Base-by-base conservation (phyloP, 352 stramenopile species). In the Thalassiosira mediterranea region DNA sequence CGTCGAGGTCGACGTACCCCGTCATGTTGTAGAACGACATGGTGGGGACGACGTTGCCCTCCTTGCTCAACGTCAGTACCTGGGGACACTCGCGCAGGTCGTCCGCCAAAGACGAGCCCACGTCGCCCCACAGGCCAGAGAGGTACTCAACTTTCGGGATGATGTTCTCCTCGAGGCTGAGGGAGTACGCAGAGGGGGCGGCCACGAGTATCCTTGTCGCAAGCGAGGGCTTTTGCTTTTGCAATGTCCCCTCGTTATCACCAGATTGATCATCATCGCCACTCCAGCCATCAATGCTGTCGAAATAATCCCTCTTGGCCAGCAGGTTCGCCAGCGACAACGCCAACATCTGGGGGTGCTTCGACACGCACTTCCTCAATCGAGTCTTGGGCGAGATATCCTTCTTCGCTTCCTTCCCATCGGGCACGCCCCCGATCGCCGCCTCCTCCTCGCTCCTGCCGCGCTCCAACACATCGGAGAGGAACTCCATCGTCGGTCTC, bases 21-120 rank as follows among this genome's bases (percentile, higher is more conserved):
- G 84, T 90, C 38, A 74, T 73, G 57, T 91, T 89, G 63, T 80
- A 91, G 65, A 92, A 92, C 42, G 77, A 77, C 47, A 90, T 42
- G 23, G 84, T 92, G 8, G 84, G 83, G 37, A 75, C 65, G 17
- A 92, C 68, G 59, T 92, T 92, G 7, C 71, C 73, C 59, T 88
- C 81, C 23, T 88, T 62, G 56, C 78, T 89, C 1, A 92, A 51
- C n/a, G 84, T 90, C 7, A 92, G 51, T 51, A 91, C 78, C 57
- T 70, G 77, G 15, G 87, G 87, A 68, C 82, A 91, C 69, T 88
- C 80, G 5, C 52, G 44, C 13, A 92, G 37, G 32, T 71, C 63
- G 51, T 64, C 47, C 4, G 69, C 62, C 5, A 84, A 42, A 3
- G 47, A 63, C 17, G 23, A 37, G 38, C 29, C 51, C 21, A 21